Percentiles rank a stretch among this genome's conserved stretches.
phyloP scores from a whole-genome alignment of 1,284 basidiomycete genomes.

The Fomes fomentarius region DNA sequence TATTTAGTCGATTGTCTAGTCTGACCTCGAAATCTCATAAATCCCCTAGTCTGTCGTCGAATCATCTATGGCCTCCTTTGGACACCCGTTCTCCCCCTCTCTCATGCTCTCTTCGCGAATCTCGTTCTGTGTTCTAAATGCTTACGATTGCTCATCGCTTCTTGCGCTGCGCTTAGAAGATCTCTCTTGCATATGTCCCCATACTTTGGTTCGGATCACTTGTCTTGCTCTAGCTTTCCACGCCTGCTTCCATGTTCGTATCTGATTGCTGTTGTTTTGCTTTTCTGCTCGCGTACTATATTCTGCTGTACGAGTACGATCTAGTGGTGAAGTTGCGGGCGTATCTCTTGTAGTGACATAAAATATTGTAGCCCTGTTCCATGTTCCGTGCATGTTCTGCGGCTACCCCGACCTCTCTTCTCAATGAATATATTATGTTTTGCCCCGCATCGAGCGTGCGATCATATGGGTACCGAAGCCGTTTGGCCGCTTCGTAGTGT shows the following conservation, averaged over 20 bases:
- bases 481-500: background rate
- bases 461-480: background rate
- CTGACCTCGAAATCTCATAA: too few species aligned
- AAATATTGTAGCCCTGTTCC: background rate
- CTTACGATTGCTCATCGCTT: background rate
- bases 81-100: background rate
- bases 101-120: background rate
- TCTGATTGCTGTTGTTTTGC: constrained; percentile 1
- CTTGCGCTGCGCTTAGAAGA: background rate
- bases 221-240: background rate
- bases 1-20: too few species aligned
- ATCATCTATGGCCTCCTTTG: background rate
- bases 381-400: background rate
- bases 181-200: background rate
- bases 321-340: background rate
- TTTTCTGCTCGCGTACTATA: background rate
- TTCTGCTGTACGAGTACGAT: constrained; percentile 11
- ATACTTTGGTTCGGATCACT: background rate
- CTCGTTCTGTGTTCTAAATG: background rate
- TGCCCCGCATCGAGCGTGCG: background rate
- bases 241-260: background rate
- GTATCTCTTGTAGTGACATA: background rate
- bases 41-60: background rate
- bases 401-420: background rate
- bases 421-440: background rate